Percentiles rank a stretch among this genome's conserved stretches.
These are phyloP conservation scores for Saccharomycopsis sp. DNA, from an alignment of 805 yeast genomes.

Conservation along the genomic window DNA sequence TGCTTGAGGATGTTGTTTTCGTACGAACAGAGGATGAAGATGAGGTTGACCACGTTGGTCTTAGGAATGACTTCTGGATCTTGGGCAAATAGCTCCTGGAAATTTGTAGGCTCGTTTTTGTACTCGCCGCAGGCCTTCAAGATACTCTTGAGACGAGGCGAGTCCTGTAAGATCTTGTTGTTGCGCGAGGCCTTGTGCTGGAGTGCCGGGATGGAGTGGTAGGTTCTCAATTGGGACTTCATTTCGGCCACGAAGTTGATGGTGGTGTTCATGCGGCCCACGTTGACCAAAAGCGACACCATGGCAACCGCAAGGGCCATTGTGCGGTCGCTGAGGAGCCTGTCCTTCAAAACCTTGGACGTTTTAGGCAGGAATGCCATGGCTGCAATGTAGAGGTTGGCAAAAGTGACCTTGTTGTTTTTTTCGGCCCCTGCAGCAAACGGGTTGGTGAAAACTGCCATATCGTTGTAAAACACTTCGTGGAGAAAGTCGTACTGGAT, in stretches of 20 bases:
- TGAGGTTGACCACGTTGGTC: slow-evolving; percentile 66
- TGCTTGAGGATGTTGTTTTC: slow-evolving; percentile 43
- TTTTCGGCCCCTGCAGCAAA: slow-evolving; percentile 37
- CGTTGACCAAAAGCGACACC: slow-evolving; percentile 80
- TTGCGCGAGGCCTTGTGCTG: slow-evolving; percentile 52
- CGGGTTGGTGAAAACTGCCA: slow-evolving; percentile 61
- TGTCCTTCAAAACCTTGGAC: slow-evolving; percentile 74
- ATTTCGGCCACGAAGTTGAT: slow-evolving; percentile 91
- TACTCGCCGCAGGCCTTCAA: slow-evolving; percentile 82
- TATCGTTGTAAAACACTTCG: slow-evolving; percentile 54
- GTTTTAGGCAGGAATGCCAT: slow-evolving; percentile 78
- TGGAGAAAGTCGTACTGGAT: slow-evolving; percentile 76
- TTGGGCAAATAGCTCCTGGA: slow-evolving; percentile 39
- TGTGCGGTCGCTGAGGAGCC: slow-evolving; percentile 55
- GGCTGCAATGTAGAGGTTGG: slow-evolving; percentile 75
- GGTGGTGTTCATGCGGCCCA: slow-evolving; percentile 93
- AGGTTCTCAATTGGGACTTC: slow-evolving; percentile 89
- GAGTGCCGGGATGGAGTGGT: slow-evolving; percentile 86
- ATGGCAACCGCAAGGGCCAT: slow-evolving; percentile 67
- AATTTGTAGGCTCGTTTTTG: slow-evolving; percentile 40
- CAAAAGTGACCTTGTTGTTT: slow-evolving; percentile 58
- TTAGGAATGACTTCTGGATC: slow-evolving; percentile 28
- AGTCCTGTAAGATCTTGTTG: slow-evolving; percentile 82
- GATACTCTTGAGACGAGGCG: slow-evolving; percentile 87
- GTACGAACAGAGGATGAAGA: slow-evolving; percentile 66